phyloP scores from a whole-genome alignment of 148 eudicot genomes.

The Arctostaphylos glauca region DNA sequence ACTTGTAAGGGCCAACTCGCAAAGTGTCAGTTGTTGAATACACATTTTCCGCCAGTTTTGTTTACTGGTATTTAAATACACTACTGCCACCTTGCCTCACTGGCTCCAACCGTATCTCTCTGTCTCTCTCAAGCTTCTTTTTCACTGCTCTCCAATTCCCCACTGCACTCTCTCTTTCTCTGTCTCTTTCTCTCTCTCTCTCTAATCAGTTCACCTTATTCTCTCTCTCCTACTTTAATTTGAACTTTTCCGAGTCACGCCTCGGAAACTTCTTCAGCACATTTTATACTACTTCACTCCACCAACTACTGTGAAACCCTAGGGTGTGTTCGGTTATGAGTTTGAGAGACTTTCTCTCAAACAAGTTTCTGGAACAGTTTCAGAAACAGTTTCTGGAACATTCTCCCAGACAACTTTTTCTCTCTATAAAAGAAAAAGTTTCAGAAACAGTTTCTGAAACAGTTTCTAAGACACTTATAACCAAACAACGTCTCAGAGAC shows the following conservation, averaged over 20 bases:
- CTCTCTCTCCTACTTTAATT: slow-evolving; percentile 16
- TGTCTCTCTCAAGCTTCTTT: slow-evolving; percentile 11
- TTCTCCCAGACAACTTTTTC: no score
- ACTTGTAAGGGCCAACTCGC: no score
- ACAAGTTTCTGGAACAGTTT: no score
- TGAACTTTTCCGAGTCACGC: slow-evolving; percentile 2
- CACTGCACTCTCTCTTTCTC: background rate
- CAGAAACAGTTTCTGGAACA: no score
- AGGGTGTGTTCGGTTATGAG: no score
- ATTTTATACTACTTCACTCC: background rate
- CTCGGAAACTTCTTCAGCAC: background rate
- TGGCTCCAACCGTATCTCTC: background rate
- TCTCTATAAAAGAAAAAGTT: no score
- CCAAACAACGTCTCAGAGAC: no score
- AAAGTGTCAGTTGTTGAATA: no score
- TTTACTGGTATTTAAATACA: background rate
- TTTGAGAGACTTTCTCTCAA: no score
- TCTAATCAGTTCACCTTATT: background rate
- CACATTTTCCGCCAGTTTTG: background rate
- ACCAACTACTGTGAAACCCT: slow-evolving; percentile 21
- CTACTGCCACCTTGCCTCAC: background rate
- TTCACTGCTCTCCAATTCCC: background rate
- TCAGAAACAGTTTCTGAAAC: no score
- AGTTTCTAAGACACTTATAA: no score
- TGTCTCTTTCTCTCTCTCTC: background rate